Conservation (phyloP, 73 alveolate species). For the Paramecium sonneborni region DNA sequence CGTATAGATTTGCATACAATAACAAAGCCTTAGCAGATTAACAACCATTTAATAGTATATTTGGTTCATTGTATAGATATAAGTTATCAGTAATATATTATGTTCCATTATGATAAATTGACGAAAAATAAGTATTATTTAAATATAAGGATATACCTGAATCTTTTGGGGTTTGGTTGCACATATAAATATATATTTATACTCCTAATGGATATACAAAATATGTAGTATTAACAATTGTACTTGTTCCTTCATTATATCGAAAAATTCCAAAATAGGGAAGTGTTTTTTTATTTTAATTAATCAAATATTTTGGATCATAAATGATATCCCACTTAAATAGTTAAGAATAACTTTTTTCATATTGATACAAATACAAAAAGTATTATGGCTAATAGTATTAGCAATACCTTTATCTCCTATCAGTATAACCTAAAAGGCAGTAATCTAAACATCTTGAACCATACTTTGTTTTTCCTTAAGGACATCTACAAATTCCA, state of each 20-base stretch:
- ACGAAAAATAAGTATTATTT: not conserved
- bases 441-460: not conserved
- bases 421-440: not conserved
- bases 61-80: not conserved
- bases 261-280: not conserved
- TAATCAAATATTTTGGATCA: not conserved
- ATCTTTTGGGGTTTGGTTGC: not conserved
- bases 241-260: not conserved
- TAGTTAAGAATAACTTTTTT: not conserved
- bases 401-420: not conserved
- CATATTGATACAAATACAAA: not conserved
- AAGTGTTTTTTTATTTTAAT: not conserved
- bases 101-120: not conserved
- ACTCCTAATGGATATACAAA: not conserved
- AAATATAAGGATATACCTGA: not conserved
- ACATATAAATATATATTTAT: not conserved
- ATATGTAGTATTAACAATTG: not conserved
- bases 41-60: not conserved
- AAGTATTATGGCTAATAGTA: not conserved
- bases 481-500: not conserved
- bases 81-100: not conserved
- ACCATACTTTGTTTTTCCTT: not conserved
- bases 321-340: not conserved
- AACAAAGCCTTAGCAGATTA: not conserved
- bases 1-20: not conserved